phyloP scores from a whole-genome alignment of 2,329 filamentous ascomycete species.

The Cytospora paraplurivora region DNA sequence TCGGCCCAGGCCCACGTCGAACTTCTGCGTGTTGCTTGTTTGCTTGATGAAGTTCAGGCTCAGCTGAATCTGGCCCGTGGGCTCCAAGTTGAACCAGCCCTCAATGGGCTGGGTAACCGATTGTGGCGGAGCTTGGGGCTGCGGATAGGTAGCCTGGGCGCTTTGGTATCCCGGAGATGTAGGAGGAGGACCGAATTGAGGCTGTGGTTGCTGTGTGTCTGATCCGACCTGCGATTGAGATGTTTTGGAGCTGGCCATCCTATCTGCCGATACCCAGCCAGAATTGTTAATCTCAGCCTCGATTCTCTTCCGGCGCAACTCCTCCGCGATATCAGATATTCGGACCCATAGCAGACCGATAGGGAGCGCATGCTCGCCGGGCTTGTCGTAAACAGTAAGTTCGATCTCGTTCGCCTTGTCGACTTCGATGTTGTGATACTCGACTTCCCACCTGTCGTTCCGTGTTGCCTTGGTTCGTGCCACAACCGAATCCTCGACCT shows the following conservation, averaged over 20 bases:
- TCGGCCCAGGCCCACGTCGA: slow-evolving; percentile 88
- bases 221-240: slow-evolving; percentile 62
- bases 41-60: slow-evolving; percentile 92
- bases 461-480: slow-evolving; percentile 83
- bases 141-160: slow-evolving; percentile 34
- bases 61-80: slow-evolving; percentile 87
- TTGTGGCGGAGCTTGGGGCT: slow-evolving; percentile 49
- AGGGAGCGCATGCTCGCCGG: slow-evolving; percentile 84
- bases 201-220: slow-evolving; percentile 46
- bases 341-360: slow-evolving; percentile 96
- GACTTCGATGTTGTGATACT: slow-evolving; percentile 88
- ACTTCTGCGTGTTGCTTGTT: slow-evolving; percentile 76
- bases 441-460: slow-evolving; percentile 88
- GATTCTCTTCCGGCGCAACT: slow-evolving; percentile 95
- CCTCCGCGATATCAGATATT: slow-evolving; percentile 95
- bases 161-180: slow-evolving; percentile 42
- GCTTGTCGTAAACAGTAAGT: slow-evolving; percentile 95
- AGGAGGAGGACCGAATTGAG: slow-evolving; percentile 49
- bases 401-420: slow-evolving; percentile 99
- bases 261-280: slow-evolving; percentile 96
- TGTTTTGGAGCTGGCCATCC: slow-evolving; percentile 68
- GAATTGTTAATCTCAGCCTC: slow-evolving; percentile 93
- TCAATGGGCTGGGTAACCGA: slow-evolving; percentile 70
- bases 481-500: slow-evolving; percentile 92
- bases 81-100: slow-evolving; percentile 96